Conservation (phyloP, 192 early-diverging fungal species). For the Mycoemilia scoparia region DNA sequence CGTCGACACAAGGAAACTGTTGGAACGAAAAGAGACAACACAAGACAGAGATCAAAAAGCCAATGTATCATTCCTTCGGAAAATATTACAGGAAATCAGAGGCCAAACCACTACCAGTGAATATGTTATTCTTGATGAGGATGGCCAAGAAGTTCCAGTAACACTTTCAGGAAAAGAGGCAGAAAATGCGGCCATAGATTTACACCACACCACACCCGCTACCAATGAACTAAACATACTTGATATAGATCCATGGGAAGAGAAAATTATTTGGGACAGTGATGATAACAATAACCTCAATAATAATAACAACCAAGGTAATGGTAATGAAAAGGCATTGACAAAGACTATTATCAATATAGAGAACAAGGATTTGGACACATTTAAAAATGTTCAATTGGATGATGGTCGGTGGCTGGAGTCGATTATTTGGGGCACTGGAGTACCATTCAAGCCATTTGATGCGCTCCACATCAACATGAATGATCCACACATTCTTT, state of each 20-base stretch:
- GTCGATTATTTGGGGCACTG: conserved; percentile 66
- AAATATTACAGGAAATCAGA: no score
- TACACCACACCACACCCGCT: no score
- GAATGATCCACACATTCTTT: conserved; percentile 62
- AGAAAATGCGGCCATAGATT: no score
- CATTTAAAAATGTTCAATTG: not conserved
- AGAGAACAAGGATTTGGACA: conserved; percentile 2
- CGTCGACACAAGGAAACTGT: conserved; percentile 10
- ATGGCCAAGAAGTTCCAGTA: no score
- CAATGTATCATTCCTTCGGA: no score
- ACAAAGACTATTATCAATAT: conserved; percentile 3
- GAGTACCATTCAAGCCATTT: conserved; percentile 32
- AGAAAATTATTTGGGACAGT: conserved; percentile 58
- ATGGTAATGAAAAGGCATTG: not conserved
- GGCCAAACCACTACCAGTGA: no score
- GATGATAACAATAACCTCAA: conserved; percentile 10
- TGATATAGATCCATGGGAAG: conserved; percentile 70
- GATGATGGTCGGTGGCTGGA: not conserved
- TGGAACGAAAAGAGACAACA: no score
- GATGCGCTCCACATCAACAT: conserved; percentile 39
- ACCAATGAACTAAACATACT: no score
- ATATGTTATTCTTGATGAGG: no score
- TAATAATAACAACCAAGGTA: not conserved
- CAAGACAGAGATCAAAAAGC: no score
- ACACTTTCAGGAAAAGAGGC: no score